A percentile compares a stretch with the other conserved stretches of the same genome.
Evolutionary conservation across 257 asterid species (phyloP).

Genomic region (Ajuga chamaepitys): DNA sequence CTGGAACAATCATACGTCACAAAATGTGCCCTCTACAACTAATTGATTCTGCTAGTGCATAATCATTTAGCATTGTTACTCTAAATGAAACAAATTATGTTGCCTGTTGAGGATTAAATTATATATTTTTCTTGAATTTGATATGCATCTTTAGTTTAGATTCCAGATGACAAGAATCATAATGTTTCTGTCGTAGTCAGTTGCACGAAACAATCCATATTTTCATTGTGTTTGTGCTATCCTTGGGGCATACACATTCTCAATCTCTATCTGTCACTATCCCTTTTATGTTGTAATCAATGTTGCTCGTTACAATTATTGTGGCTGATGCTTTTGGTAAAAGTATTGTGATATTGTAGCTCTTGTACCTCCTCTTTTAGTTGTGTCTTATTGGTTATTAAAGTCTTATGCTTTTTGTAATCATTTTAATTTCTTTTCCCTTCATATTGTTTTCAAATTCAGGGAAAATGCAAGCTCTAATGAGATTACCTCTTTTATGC

Average conservation of each 20-base stretch:
- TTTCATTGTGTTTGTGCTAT: neutral
- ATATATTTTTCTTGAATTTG: neutral
- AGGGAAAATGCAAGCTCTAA: slow-evolving; percentile 41
- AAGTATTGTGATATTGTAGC: neutral
- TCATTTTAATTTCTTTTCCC: slow-evolving; percentile 12
- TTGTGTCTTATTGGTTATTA: neutral
- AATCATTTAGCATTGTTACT: neutral
- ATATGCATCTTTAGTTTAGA: neutral
- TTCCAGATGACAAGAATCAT: neutral
- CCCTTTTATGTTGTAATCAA: neutral
- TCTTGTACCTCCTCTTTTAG: neutral
- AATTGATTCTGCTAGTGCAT: neutral
- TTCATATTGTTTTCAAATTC: slow-evolving; percentile 17
- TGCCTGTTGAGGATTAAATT: neutral
- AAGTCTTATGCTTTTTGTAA: neutral
- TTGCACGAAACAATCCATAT: neutral
- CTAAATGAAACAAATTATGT: neutral
- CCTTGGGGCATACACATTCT: too few species aligned
- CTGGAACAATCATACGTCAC: too few species aligned
- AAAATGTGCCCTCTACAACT: too few species aligned
- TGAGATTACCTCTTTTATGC: slow-evolving; percentile 51
- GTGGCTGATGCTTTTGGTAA: neutral
- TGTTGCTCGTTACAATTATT: neutral
- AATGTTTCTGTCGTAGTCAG: neutral
- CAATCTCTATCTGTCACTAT: too few species aligned